Evolutionary conservation across 192 early-diverging fungal species (phyloP), one percentile per base, ranked within the genome.

Genomic region (Umbelopsis vinacea): DNA sequence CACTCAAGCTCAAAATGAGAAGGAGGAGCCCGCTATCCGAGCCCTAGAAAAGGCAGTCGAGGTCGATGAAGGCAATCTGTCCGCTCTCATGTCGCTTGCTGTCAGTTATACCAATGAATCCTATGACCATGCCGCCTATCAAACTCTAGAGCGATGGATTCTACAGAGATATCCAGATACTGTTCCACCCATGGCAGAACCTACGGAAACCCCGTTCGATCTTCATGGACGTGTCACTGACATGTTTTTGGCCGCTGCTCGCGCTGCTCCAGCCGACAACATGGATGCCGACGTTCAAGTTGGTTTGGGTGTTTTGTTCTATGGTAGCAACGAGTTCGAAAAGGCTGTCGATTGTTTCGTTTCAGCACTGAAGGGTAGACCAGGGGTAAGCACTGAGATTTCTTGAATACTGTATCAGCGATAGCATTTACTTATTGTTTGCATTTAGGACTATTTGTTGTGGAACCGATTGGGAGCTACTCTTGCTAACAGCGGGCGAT

Each of bases 381-480:
- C 97, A 6, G 75, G 77, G 67, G 76, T 83, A 77, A 74, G 67
- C 29, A 29, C 3, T 68, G 12, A 6, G 23, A 11, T 21, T 46
- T 46, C 14, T 21, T 15, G 43, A 2, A n/a, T 53, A 15, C 24
- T n/a, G n/a, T 33, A 11, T 46, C 37, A 22, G 24, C 40, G 8
- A 21, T 23, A 67, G 4, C 2, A 50, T 4, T 55, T 15, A 37
- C 19, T 22, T 2, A 45, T 26, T 23, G 33, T 9, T 37, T 45
- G 19, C 35, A 47, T 11, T 35, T 79, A 90, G 75, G 95, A 98
- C 78, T 97, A 96, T 79, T 76, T 97, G 74, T 80, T 98, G 66
- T 99, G 95, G 95, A 98, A 98, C 84, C 92, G 94, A 50, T 83
- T 99, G 45, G 98, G 98, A 6, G 98, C 98, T 12, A 99, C 97